Evolutionary conservation across 331 rosid genomes (phyloP), one percentile per base, ranked within the genome.

Genomic region (Arachis monticola): DNA sequence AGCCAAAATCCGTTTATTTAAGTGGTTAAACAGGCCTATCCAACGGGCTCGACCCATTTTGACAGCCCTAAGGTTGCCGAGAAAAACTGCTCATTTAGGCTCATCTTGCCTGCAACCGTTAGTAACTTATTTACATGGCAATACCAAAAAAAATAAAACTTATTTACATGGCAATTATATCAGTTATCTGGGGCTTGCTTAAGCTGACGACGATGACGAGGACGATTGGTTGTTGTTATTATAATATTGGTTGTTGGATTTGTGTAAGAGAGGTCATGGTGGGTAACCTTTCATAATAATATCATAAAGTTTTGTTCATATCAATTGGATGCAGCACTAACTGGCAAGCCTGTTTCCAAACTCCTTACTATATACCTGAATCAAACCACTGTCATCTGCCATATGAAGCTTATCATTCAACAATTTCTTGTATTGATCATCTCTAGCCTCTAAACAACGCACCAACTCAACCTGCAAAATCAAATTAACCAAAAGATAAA

Each of bases 381-480:
- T 87, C 60, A 88, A 83, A 64, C 92, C 89, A 77, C 81, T 72
- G 30, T 79, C 76, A 65, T 84, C 90, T 42, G 82, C 80, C 48
- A 81, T 82, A 63, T 85, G 89, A 78, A 92, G 91, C 79, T 86
- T 94, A 72, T 88, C 91, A 77, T 86, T 88, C 75, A 92, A 80
- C 41, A 85, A 78, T 67, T 69, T 84, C 89, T 86, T 90, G 93
- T 77, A 87, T 69, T 83, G 80, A 48, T 88, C 96, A 77, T 94
- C 99, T 79, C 82, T 87, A 70, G 75, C 90, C 78, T 83, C 97
- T 74, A 94, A 79, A 71, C 74, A 76, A 12, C 88, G 96, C 73
- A 90, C 87, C 84, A 92, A 80, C 78, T 89, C 96, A 61, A 93
- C 90, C 98, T 93, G 75, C 79, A 76, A 77, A 75, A 60, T 53